These are phyloP conservation scores for Neodidymelliopsis sp. DNA, from an alignment of 2,329 filamentous ascomycete genomes.

Conservation along the genomic window DNA sequence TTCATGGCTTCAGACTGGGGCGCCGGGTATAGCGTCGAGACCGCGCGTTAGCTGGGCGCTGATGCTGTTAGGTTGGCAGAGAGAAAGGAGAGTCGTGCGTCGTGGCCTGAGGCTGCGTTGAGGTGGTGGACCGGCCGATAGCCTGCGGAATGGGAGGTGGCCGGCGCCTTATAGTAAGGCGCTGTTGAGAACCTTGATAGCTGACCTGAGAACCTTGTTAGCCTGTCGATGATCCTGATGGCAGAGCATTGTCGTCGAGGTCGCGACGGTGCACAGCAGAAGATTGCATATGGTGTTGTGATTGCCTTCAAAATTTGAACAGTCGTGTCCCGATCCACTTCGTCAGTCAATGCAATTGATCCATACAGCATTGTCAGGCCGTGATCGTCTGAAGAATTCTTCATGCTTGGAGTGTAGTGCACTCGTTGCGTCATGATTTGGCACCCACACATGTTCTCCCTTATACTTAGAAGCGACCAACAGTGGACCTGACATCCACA, in stretches of 20 bases:
- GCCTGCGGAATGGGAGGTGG: not conserved
- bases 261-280: not conserved
- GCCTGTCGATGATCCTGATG: slow-evolving; percentile 9
- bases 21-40: not conserved
- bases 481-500: no score
- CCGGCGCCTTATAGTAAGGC: slow-evolving; percentile 12
- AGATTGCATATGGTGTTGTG: not conserved
- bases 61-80: not conserved
- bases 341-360: no score
- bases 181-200: slow-evolving; percentile 16
- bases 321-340: no score
- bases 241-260: not conserved
- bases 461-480: no score
- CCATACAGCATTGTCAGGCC: no score
- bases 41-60: not conserved
- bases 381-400: no score
- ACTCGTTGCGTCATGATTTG: no score
- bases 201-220: not conserved
- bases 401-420: no score
- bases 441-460: no score
- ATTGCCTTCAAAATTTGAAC: no score
- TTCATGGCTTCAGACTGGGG: not conserved
- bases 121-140: not conserved
- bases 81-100: not conserved
- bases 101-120: not conserved